Base-by-base conservation (phyloP, 192 early-diverging fungal species). In the Coemansia sp. region DNA sequence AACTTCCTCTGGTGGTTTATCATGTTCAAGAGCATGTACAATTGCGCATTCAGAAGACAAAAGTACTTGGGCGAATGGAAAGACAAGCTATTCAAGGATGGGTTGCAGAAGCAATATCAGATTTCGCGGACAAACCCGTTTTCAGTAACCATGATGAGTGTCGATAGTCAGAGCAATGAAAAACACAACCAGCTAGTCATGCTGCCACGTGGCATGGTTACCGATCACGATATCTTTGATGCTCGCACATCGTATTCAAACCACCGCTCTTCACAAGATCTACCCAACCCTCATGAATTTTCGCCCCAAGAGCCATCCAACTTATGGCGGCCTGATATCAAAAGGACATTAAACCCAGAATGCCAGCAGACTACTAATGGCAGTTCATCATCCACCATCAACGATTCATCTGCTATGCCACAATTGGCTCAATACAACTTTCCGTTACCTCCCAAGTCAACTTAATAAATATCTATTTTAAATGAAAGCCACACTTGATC, bases 1-100 rank as follows among this genome's bases (percentile, higher is more conserved):
- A 74, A 74, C 33, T 66, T 75, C 20, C 48, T 80, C 5, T 75
- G 72, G 68, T 80, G 78, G 78, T 80, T 66, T 31, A 80, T 80
- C 42, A 80, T 80, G 78, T 74, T 56, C 58, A 49, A 37, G 21
- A 53, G 72, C 42, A 65, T 80, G 33, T 68, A 63, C 39, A 70
- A 65, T 30, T 75, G 71, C 52, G 63, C 72, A 2, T 44, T 68
- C 26, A 60, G 65, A 5, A 59, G 78, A 8, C 26, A 60, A 10
- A 33, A 41, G 50, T 74, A 71, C 15, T 40, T 80, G 46, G 50
- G 37, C 10, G 53, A 51, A 41, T 80, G 73, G 73, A 77, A 77
- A 43, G 55, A 67, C 18, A 77, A 70, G 63, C 44, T 77, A 11
- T 55, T 77, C 2, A 59, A 60, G 38, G 73, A 77, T 23, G 73